Percentiles rank a stretch among this genome's conserved stretches.
These are phyloP conservation scores for Termitomyces eurrhizus DNA, from an alignment of 768 basidiomycete species.

Conservation along the genomic window DNA sequence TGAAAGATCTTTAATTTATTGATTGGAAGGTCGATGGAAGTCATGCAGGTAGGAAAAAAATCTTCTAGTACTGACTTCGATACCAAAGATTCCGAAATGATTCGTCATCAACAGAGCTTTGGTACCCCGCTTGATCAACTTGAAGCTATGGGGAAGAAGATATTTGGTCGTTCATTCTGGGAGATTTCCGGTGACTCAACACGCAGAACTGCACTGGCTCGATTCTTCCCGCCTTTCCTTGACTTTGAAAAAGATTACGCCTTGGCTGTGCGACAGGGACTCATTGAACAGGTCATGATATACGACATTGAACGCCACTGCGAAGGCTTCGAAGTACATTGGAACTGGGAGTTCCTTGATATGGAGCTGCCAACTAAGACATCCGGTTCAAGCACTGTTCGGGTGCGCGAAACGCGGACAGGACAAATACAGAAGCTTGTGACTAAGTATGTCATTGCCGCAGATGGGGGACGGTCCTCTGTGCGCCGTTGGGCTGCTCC, in stretches of 20 bases:
- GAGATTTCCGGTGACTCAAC: conserved; percentile 12
- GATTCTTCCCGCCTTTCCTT: conserved; percentile 16
- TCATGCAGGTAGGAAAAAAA: conserved; percentile 8
- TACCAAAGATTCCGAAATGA: background rate
- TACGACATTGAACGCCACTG: conserved; percentile 14
- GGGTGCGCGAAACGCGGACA: conserved; percentile 10
- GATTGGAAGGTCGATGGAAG: conserved; percentile 13
- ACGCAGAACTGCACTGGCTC: conserved; percentile 10
- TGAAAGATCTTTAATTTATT: background rate
- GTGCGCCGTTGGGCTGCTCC: conserved; percentile 14
- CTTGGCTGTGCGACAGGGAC: conserved; percentile 13
- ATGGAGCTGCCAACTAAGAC: conserved; percentile 8
- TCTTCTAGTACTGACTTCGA: background rate
- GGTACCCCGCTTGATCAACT: conserved; percentile 12
- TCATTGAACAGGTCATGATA: conserved; percentile 18
- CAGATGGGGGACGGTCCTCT: conserved; percentile 14
- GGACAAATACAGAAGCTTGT: conserved; percentile 5
- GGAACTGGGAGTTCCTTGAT: conserved; percentile 13
- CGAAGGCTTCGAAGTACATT: conserved; percentile 14
- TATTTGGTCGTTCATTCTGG: conserved; percentile 16
- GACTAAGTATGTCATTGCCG: conserved; percentile 12
- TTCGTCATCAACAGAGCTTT: conserved; percentile 7
- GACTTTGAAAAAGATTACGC: conserved; percentile 17
- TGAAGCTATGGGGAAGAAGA: conserved; percentile 13
- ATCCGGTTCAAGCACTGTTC: conserved; percentile 6